phyloP scores from a whole-genome alignment of 345 rosid species.

The Lagerstroemia speciosa region DNA sequence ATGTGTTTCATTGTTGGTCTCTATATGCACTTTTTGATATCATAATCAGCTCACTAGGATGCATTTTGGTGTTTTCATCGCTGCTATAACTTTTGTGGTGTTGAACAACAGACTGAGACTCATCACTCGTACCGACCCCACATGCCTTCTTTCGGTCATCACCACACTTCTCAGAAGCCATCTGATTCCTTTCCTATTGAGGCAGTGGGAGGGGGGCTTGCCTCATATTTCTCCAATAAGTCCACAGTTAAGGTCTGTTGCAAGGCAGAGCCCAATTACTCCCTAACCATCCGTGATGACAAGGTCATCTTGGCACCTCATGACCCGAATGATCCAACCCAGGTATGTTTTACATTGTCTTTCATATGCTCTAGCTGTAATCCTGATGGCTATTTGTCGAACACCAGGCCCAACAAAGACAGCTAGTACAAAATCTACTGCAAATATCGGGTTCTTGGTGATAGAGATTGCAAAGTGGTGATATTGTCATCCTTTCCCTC shows the following conservation, averaged over 20 bases:
- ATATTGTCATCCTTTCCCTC: background rate
- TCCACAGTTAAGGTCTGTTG: constrained; percentile 46
- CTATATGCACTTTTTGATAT: too few relatives aligned
- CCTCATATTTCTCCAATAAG: constrained; percentile 34
- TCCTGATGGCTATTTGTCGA: background rate
- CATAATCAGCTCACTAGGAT: too few relatives aligned
- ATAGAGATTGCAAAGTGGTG: background rate
- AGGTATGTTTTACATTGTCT: constrained; percentile 24
- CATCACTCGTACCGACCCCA: constrained; percentile 30
- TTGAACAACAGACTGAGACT: constrained; percentile 3
- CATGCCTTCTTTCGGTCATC: constrained; percentile 27
- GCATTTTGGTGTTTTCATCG: background rate
- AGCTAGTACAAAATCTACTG: background rate
- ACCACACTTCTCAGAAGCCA: constrained; percentile 21
- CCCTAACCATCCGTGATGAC: constrained; percentile 49
- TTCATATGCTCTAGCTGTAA: too few relatives aligned
- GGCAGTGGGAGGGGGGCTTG: constrained; percentile 9
- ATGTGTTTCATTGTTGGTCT: background rate
- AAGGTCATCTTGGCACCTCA: constrained; percentile 54
- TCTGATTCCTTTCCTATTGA: constrained; percentile 3
- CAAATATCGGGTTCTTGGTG: background rate
- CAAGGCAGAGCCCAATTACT: constrained; percentile 50
- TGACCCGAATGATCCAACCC: constrained; percentile 48
- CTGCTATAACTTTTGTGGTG: background rate
- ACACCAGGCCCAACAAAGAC: background rate